Conservation (phyloP, 140 eudicot genomes). For the Oenanthe javanica region DNA sequence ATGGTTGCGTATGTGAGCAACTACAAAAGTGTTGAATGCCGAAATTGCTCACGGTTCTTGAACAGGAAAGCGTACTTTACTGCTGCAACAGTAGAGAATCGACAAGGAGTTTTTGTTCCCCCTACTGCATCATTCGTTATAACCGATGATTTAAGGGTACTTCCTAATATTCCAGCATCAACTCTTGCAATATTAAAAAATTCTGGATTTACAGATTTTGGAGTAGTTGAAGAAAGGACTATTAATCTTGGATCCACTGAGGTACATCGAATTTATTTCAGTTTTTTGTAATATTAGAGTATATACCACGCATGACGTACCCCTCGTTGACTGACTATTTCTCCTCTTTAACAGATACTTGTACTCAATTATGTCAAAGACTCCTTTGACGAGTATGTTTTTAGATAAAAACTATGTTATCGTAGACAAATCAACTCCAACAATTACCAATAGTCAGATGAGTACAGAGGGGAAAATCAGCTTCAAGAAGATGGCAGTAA, state of each 20-base stretch:
- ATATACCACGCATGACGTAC: no score
- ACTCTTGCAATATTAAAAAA: not conserved
- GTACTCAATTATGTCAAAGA: no score
- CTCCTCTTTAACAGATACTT: not conserved
- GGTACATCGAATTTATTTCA: not conserved
- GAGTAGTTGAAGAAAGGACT: not conserved
- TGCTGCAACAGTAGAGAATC: not conserved
- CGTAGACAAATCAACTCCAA: no score
- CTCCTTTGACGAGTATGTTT: no score
- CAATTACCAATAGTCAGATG: no score
- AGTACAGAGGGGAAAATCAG: no score
- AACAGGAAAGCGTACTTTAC: not conserved
- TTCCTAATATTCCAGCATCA: not conserved
- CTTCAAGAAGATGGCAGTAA: no score
- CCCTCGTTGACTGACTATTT: not conserved
- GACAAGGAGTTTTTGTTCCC: not conserved
- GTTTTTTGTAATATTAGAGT: not conserved
- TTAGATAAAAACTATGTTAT: no score
- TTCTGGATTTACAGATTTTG: not conserved
- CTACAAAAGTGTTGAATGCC: not conserved
- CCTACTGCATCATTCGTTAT: not conserved
- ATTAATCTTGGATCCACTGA: not conserved
- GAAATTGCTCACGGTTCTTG: not conserved
- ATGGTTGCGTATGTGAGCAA: not conserved
- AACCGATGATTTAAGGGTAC: not conserved